A percentile compares a stretch with the other conserved stretches of the same genome.
These are phyloP conservation scores for Curvularia spicifera DNA, from an alignment of 2,329 filamentous ascomycete species.

Conservation along the genomic window DNA sequence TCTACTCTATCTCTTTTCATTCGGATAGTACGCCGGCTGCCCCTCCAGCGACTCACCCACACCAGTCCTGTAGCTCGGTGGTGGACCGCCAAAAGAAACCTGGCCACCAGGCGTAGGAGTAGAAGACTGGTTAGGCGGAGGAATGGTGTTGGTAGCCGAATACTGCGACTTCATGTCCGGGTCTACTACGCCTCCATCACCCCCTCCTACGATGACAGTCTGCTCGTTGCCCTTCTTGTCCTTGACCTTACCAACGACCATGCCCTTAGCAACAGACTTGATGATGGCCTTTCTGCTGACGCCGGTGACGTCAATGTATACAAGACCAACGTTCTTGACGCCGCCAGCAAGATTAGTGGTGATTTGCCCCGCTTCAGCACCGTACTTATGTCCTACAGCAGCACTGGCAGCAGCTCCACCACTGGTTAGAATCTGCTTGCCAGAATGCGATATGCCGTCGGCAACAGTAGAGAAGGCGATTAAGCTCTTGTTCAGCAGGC, in stretches of 20 bases:
- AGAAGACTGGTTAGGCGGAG: slow-evolving; percentile 33
- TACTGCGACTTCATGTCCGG: slow-evolving; percentile 45
- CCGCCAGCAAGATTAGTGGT: slow-evolving; percentile 79
- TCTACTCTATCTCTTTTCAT: slow-evolving; percentile 40
- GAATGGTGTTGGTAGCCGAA: slow-evolving; percentile 38
- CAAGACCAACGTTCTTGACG: slow-evolving; percentile 93
- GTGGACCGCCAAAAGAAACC: slow-evolving; percentile 46
- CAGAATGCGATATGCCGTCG: slow-evolving; percentile 89
- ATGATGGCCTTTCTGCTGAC: slow-evolving; percentile 88
- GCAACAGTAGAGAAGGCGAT: slow-evolving; percentile 96
- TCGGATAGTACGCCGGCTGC: slow-evolving; percentile 44
- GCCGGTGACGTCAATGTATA: slow-evolving; percentile 95
- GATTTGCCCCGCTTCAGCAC: slow-evolving; percentile 80
- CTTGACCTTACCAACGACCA: slow-evolving; percentile 84
- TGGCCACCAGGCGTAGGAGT: slow-evolving; percentile 35
- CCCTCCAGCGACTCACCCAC: slow-evolving; percentile 48
- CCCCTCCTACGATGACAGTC: slow-evolving; percentile 71
- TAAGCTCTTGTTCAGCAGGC: slow-evolving; percentile 90
- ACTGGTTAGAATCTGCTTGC: slow-evolving; percentile 75
- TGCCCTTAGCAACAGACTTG: slow-evolving; percentile 92
- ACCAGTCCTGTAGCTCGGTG: slow-evolving; percentile 44
- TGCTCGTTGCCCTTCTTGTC: slow-evolving; percentile 73
- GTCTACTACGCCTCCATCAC: slow-evolving; percentile 58
- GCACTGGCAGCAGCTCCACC: slow-evolving; percentile 80
- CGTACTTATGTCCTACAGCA: slow-evolving; percentile 89